Conservation (phyloP, 768 basidiomycete species). For the Suillus clintonianus region DNA sequence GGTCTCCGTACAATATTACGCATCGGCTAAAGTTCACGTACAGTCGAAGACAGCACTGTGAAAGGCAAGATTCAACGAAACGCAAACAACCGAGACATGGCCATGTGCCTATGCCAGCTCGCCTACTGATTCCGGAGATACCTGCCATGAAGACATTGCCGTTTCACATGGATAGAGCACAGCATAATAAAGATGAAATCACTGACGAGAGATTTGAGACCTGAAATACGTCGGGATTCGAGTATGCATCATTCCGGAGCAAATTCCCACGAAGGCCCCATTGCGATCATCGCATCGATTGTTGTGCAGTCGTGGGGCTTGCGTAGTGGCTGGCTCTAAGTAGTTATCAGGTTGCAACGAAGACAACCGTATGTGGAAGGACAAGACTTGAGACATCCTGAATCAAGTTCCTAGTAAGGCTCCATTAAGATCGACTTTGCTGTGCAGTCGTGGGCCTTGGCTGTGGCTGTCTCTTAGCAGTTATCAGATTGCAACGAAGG, state of each 20-base stretch:
- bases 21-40: background rate
- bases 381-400: background rate
- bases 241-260: background rate
- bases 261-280: background rate
- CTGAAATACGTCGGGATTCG: background rate
- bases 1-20: background rate
- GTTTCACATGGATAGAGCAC: background rate
- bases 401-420: background rate
- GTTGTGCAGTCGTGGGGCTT: background rate
- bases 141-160: background rate
- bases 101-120: background rate
- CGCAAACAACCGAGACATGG: background rate
- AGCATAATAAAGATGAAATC: background rate
- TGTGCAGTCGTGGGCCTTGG: background rate
- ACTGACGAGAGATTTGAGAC: background rate
- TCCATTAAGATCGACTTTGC: background rate
- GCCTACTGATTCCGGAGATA: background rate
- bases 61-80: background rate
- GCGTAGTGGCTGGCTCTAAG: background rate
- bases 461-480: background rate
- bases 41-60: background rate
- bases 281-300: background rate
- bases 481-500: background rate
- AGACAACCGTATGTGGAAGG: background rate
- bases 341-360: background rate